phyloP scores from a whole-genome alignment of 805 yeast genomes.

The Candida lessepsii region DNA sequence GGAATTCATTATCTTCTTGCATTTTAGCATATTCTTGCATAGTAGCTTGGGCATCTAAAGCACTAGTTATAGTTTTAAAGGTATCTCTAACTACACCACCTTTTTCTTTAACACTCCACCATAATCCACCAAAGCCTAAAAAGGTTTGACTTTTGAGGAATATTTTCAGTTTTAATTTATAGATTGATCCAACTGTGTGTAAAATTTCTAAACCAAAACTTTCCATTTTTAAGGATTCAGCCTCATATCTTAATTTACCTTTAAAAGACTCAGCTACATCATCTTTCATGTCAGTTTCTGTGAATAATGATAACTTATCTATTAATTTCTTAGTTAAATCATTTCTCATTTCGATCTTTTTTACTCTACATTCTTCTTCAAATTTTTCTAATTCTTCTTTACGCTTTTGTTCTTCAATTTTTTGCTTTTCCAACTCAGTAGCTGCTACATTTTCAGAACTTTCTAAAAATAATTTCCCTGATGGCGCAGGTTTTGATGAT shows the following conservation, averaged over 20 bases:
- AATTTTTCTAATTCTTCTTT: conserved; percentile 56
- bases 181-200: conserved; percentile 71
- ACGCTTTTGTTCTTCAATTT: conserved; percentile 41
- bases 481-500: neutral
- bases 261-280: conserved; percentile 51
- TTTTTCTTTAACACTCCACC: conserved; percentile 69
- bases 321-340: conserved; percentile 58
- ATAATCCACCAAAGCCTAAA: conserved; percentile 66
- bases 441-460: conserved; percentile 8
- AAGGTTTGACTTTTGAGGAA: conserved; percentile 63
- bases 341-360: conserved; percentile 63
- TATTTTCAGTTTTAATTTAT: conserved; percentile 61
- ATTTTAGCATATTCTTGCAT: conserved; percentile 70
- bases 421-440: conserved; percentile 30
- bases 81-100: conserved; percentile 74
- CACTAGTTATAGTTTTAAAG: conserved; percentile 65
- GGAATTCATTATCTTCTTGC: conserved; percentile 55
- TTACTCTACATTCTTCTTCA: conserved; percentile 74
- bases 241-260: conserved; percentile 71
- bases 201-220: conserved; percentile 82
- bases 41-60: conserved; percentile 75
- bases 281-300: conserved; percentile 44
- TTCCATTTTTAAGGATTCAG: conserved; percentile 77
- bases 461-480: conserved; percentile 8
- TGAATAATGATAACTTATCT: conserved; percentile 41